Conservation (phyloP, 2,329 filamentous ascomycete species). For the Alternaria sp. region DNA sequence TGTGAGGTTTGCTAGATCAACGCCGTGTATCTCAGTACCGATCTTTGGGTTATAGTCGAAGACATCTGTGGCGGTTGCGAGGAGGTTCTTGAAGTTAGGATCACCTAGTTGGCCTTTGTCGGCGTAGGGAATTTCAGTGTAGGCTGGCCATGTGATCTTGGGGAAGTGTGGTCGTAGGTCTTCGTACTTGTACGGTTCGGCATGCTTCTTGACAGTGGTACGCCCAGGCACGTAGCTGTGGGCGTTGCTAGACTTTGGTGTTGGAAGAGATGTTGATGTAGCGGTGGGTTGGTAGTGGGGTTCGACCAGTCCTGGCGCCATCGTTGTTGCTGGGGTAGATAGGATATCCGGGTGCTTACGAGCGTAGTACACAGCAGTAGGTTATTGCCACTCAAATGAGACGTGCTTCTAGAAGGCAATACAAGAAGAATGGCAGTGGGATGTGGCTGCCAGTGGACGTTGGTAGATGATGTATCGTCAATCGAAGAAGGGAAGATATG, state of each 20-base stretch:
- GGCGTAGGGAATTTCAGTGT: conserved; percentile 57
- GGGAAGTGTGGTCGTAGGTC: conserved; percentile 61
- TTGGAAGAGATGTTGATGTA: conserved; percentile 15
- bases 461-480: neutral
- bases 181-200: conserved; percentile 58
- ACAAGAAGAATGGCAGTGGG: neutral
- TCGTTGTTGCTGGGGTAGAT: conserved; percentile 13
- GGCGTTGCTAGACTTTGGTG: conserved; percentile 26
- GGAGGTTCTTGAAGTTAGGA: conserved; percentile 60
- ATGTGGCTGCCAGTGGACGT: neutral
- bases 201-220: conserved; percentile 53
- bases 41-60: conserved; percentile 65
- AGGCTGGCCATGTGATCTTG: conserved; percentile 58
- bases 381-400: neutral
- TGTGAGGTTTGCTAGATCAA: conserved; percentile 58
- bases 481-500: neutral
- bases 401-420: neutral
- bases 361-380: neutral
- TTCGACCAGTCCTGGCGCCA: conserved; percentile 46
- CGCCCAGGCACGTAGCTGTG: conserved; percentile 58
- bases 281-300: conserved; percentile 23
- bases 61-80: conserved; percentile 59
- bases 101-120: conserved; percentile 64
- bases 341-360: too few relatives aligned
- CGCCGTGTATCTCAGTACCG: conserved; percentile 60